Base-by-base conservation (phyloP, 2,329 filamentous ascomycete genomes). In the Hirsutella minnesotensis region DNA sequence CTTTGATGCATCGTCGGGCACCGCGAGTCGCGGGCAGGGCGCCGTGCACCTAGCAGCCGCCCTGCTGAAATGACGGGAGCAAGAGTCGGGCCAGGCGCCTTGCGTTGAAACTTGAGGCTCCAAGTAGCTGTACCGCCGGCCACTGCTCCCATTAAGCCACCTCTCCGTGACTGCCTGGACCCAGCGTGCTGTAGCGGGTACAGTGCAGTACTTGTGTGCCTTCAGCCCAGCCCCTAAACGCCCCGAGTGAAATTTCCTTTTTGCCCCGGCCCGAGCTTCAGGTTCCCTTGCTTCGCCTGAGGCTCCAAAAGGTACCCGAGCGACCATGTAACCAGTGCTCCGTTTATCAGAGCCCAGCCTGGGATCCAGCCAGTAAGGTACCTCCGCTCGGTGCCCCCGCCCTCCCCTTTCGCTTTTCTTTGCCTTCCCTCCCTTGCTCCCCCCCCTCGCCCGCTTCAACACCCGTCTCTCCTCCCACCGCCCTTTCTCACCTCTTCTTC, bases 381-480 rank as follows among this genome's bases (percentile, higher is more conserved):
- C 31, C 31, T 34, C 33, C 40, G 30, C 38, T 33, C 38, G 36
- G 36, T 29, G 34, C 33, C 41, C 38, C 41, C 40, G 40, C 16
- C 37, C 36, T 37, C 36, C 43, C 40, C 34, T 42, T 39, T 41
- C 44, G 43, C 44, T 44, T 44, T 40, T 44, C 42, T 40, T 41
- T 40, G 38, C 41, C 41, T 42, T 33, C 37, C 31, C 37, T 24
- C 35, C 39, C 40, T 41, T 41, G 38, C 38, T 46, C 43, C 43
- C 46, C 45, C 46, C 39, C 42, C 41, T 13, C 13, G 31, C 44
- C 47, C 46, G 46, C 40, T 40, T 45, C 39, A 30, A 38, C 40
- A 40, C 27, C 27, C 20, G 20, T 40, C 45, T 37, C 21, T 30
- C 18, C 9, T 13, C n/a, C n/a, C 21, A 16, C 27, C n/a, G 19